These are phyloP conservation scores for Areca catechu DNA, from an alignment of 176 grass and related monocot species.

Conservation along the genomic window DNA sequence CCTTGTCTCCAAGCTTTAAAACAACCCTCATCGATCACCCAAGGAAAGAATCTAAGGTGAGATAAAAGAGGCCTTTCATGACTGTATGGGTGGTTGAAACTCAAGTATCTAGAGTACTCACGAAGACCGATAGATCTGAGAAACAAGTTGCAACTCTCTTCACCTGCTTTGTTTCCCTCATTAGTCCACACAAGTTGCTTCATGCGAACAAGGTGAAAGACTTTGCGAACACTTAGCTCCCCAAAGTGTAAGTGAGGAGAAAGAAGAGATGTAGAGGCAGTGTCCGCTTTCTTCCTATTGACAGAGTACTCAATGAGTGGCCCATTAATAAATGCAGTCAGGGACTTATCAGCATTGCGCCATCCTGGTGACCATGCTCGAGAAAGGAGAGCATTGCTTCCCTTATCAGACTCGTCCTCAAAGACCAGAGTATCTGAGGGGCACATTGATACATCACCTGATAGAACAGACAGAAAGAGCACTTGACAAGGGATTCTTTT, in stretches of 20 bases:
- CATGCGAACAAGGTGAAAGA: slow-evolving; percentile 87
- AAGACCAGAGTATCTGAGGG: slow-evolving; percentile 67
- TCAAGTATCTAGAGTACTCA: slow-evolving; percentile 82
- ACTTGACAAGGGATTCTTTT: too few relatives aligned
- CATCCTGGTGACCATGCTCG: slow-evolving; percentile 91
- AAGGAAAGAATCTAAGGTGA: slow-evolving; percentile 88
- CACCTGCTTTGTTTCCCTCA: slow-evolving; percentile 55
- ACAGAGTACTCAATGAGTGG: slow-evolving; percentile 69
- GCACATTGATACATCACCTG: slow-evolving; percentile 69
- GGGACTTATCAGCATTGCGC: slow-evolving; percentile 69
- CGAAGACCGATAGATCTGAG: slow-evolving; percentile 76
- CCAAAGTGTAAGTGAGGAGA: slow-evolving; percentile 88
- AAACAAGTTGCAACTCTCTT: slow-evolving; percentile 86
- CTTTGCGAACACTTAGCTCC: slow-evolving; percentile 95
- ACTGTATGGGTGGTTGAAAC: slow-evolving; percentile 87
- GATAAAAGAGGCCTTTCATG: slow-evolving; percentile 77
- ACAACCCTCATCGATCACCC: slow-evolving; percentile 60
- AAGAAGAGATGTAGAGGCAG: slow-evolving; percentile 70
- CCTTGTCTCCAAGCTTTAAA: slow-evolving; percentile 96
- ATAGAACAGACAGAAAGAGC: neutral
- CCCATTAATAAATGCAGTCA: slow-evolving; percentile 60
- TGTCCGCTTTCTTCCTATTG: slow-evolving; percentile 83
- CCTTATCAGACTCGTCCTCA: slow-evolving; percentile 75
- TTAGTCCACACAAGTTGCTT: slow-evolving; percentile 92
- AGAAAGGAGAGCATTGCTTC: slow-evolving; percentile 85